Evolutionary conservation across 805 yeast genomes (phyloP), one percentile per base, ranked within the genome.

Genomic region (Yarrowia osloensis): DNA sequence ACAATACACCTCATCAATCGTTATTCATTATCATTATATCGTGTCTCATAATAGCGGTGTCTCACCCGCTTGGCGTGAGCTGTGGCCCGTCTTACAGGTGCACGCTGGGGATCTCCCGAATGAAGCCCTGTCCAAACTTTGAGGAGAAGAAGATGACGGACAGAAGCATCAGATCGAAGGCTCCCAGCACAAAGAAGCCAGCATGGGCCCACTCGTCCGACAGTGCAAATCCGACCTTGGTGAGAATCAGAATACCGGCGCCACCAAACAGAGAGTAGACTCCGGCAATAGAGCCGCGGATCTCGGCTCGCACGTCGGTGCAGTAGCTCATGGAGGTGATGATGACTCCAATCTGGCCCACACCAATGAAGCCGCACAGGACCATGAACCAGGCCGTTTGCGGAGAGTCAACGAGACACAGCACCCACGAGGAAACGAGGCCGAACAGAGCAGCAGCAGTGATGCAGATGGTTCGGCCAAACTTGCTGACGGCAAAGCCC

Each of bases 241-340:
- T 82, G 31, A 88, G 77, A 1, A 86, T 65, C 67, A 88, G 76
- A 29, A 88, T 86, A 2, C 94, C 94, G 8, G 86, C 62, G 0
- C 90, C 90, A 19, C 91, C 92, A 70, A 82, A 78, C 66, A 88
- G 81, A n/a, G 88, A 83, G 73, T 86, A 87, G 13, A 87, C 84
- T 7, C 94, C 94, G 61, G 88, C 82, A 46, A 88, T 81, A 55
- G 85, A 82, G n/a, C 92, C 92, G 59, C 84, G 83, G 67, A 81
- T 77, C 24, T 75, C 77, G 37, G 81, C 76, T 33, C 81, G 79
- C 42, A 77, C 76, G 65, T 81, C 83, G 6, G 84, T 81, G 35
- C 84, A 81, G 71, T 88, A 78, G 8, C 90, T 85, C 86, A 88
- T 85, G 35, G 91, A 86, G 24, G 85, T 80, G 57, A 88, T 82